Percentiles rank a stretch among this genome's conserved stretches.
Conservation (phyloP, 352 stramenopile genomes). For the Phytophthora meadii region DNA sequence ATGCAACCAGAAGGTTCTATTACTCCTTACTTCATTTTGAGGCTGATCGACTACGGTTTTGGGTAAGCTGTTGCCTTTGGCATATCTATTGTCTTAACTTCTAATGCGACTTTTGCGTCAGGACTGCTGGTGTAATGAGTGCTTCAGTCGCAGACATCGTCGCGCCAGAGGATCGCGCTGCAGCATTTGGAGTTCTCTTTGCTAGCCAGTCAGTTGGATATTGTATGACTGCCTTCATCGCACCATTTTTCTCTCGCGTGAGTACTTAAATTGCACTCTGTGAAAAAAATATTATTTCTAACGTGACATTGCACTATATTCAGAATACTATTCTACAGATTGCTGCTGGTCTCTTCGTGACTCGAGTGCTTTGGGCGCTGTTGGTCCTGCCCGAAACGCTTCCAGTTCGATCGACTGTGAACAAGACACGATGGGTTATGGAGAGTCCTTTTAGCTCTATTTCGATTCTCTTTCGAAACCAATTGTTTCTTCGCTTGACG, state of each 20-base stretch:
- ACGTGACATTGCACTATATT: slow-evolving; percentile 1
- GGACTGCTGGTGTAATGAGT: slow-evolving; percentile 67
- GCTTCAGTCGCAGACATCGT: slow-evolving; percentile 74
- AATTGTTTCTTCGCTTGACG: slow-evolving; percentile 70
- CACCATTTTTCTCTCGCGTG: slow-evolving; percentile 65
- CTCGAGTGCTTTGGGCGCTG: slow-evolving; percentile 57
- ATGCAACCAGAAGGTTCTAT: slow-evolving; percentile 64
- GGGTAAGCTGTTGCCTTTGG: slow-evolving; percentile 37
- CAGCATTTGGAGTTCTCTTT: slow-evolving; percentile 72
- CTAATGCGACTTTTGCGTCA: slow-evolving; percentile 21
- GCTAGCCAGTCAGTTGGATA: slow-evolving; percentile 66
- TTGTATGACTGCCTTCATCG: slow-evolving; percentile 60
- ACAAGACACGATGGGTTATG: slow-evolving; percentile 39
- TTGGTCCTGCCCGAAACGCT: slow-evolving; percentile 71
- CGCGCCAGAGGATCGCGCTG: slow-evolving; percentile 54
- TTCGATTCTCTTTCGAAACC: slow-evolving; percentile 70
- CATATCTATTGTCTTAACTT: neutral
- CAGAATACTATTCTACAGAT: slow-evolving; percentile 63
- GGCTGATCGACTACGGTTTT: slow-evolving; percentile 70
- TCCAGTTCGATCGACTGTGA: slow-evolving; percentile 30
- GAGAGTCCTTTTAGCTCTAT: slow-evolving; percentile 69
- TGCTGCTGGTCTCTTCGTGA: slow-evolving; percentile 52
- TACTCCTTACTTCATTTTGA: slow-evolving; percentile 66
- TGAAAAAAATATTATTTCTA: neutral
- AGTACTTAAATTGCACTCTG: slow-evolving; percentile 11